phyloP scores from a whole-genome alignment of 768 basidiomycete genomes.

The Agrocybe pediades region DNA sequence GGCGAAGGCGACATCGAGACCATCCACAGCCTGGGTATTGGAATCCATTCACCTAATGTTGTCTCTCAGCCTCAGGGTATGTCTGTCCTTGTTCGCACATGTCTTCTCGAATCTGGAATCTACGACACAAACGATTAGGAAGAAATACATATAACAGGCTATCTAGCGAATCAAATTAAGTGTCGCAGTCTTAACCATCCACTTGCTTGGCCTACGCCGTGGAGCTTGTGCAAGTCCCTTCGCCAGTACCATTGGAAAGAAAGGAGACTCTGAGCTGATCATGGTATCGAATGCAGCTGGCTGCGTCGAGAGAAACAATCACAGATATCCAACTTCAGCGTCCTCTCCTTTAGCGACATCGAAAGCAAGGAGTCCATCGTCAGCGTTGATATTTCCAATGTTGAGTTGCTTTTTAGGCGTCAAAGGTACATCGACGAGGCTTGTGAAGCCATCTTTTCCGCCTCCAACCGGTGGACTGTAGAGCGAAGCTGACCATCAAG shows the following conservation, averaged over 20 bases:
- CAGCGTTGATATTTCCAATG: slow-evolving; percentile 46
- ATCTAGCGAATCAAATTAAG: no score
- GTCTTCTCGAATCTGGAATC: no score
- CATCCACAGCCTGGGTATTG: no score
- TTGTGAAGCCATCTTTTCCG: slow-evolving; percentile 20
- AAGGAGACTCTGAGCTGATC: slow-evolving; percentile 18
- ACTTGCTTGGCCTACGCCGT: no score
- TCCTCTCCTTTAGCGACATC: slow-evolving; percentile 27
- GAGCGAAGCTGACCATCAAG: neutral
- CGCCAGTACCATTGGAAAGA: neutral
- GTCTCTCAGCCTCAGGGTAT: no score
- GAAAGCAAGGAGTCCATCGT: slow-evolving; percentile 37
- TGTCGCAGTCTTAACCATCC: neutral
- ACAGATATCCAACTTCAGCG: slow-evolving; percentile 44
- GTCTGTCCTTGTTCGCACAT: no score
- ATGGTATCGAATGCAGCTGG: slow-evolving; percentile 36
- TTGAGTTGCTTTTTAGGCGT: slow-evolving; percentile 26
- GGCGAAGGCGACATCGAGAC: no score
- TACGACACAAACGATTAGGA: no score
- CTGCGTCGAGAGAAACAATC: slow-evolving; percentile 40
- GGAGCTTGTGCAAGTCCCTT: neutral
- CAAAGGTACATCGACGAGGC: slow-evolving; percentile 25
- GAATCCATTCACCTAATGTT: no score
- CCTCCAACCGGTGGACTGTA: slow-evolving; percentile 29
- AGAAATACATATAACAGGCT: no score